Percentiles rank a stretch among this genome's conserved stretches.
Conservation (phyloP, 116 monocot genomes). For the Dioscorea cayenensis region DNA sequence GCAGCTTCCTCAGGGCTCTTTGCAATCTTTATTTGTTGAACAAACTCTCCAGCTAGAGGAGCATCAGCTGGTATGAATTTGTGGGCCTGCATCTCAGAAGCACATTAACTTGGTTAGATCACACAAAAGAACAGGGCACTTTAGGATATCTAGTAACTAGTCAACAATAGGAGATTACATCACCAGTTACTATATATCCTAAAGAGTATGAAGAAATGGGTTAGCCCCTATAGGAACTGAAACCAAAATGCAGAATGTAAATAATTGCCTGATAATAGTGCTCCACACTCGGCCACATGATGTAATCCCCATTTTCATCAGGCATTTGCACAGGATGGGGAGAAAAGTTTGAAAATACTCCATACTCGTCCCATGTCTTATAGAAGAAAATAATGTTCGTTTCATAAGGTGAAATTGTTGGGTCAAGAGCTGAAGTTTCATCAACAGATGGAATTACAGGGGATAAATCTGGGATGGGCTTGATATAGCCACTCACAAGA, state of each 20-base stretch:
- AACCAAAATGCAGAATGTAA: not conserved
- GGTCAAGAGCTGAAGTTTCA: constrained; percentile 66
- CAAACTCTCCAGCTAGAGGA: constrained; percentile 38
- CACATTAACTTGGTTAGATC: not conserved
- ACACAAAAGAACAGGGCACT: not conserved
- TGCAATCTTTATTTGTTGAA: constrained; percentile 65
- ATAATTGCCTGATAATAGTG: constrained; percentile 86
- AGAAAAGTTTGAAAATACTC: constrained; percentile 94
- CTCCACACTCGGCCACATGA: constrained; percentile 69
- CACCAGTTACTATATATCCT: too few relatives aligned
- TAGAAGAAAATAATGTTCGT: constrained; percentile 86
- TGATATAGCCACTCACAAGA: constrained; percentile 87
- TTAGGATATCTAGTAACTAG: not conserved
- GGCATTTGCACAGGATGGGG: constrained; percentile 65
- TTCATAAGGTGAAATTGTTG: constrained; percentile 66
- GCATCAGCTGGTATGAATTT: constrained; percentile 65
- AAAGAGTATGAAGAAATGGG: too few relatives aligned
- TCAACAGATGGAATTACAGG: constrained; percentile 76
- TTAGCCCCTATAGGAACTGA: too few relatives aligned
- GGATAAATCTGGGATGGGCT: constrained; percentile 81
- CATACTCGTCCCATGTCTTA: constrained; percentile 92
- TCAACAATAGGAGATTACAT: too few relatives aligned
- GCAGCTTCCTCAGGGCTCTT: constrained; percentile 94
- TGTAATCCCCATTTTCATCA: constrained; percentile 52
- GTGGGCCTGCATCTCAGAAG: constrained; percentile 43